These are phyloP conservation scores for Penicillium sp. DNA, from an alignment of 2,329 filamentous ascomycete genomes.

Conservation along the genomic window DNA sequence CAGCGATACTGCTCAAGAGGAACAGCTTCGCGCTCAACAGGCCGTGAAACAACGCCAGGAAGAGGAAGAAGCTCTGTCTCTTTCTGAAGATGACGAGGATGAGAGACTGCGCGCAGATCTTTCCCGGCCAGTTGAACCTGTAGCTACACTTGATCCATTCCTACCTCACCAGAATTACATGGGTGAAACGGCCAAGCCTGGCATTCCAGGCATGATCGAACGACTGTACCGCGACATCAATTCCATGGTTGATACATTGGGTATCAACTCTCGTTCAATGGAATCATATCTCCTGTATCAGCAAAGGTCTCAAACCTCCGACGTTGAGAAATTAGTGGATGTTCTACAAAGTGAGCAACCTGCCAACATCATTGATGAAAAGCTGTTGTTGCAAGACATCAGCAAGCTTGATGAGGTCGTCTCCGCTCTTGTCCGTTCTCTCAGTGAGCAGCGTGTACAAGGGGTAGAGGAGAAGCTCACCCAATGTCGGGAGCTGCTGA, in stretches of 20 bases:
- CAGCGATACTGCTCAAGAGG: slow-evolving; percentile 27
- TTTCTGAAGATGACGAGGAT: slow-evolving; percentile 50
- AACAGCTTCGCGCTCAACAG: slow-evolving; percentile 30
- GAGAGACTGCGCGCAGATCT: slow-evolving; percentile 48
- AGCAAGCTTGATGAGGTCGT: slow-evolving; percentile 66
- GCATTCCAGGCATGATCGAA: slow-evolving; percentile 52
- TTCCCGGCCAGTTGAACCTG: slow-evolving; percentile 43
- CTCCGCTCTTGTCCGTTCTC: slow-evolving; percentile 62
- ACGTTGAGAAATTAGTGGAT: slow-evolving; percentile 50
- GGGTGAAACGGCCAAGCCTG: slow-evolving; percentile 46
- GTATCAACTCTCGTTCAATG: slow-evolving; percentile 74
- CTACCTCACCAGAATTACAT: slow-evolving; percentile 49
- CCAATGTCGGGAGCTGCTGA: slow-evolving; percentile 63
- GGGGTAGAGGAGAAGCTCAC: slow-evolving; percentile 68
- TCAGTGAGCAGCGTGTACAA: slow-evolving; percentile 68
- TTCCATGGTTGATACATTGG: slow-evolving; percentile 91
- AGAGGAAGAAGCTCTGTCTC: slow-evolving; percentile 36
- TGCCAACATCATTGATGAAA: slow-evolving; percentile 67
- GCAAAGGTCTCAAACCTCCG: slow-evolving; percentile 45
- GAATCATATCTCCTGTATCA: slow-evolving; percentile 56
- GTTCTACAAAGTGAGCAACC: slow-evolving; percentile 51
- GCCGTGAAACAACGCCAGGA: slow-evolving; percentile 34
- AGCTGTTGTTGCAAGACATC: slow-evolving; percentile 77
- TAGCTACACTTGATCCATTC: slow-evolving; percentile 49
- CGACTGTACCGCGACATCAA: slow-evolving; percentile 53